These are phyloP conservation scores for Inonotus hispidus DNA, from an alignment of 1,284 basidiomycete species.

Conservation along the genomic window DNA sequence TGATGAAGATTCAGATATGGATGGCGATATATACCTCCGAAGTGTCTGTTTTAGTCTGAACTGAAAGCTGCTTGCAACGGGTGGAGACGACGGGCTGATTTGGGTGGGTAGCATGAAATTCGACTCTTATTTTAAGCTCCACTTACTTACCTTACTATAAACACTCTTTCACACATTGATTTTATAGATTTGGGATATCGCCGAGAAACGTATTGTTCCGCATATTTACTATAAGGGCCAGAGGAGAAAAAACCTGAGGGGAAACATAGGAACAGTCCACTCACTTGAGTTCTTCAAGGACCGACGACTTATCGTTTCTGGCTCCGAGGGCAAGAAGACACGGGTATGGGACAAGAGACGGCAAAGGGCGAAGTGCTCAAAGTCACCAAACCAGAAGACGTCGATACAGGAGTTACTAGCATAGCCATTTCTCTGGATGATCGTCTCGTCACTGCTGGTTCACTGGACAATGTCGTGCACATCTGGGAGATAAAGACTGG, in stretches of 20 bases:
- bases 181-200: slow-evolving; percentile 30
- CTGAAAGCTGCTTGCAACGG: slow-evolving; percentile 75
- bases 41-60: slow-evolving; percentile 83
- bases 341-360: neutral
- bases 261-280: no score
- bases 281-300: neutral
- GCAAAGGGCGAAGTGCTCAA: slow-evolving; percentile 37
- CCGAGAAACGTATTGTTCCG: no score
- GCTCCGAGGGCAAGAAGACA: neutral
- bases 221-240: neutral
- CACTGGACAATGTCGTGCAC: slow-evolving; percentile 78
- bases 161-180: slow-evolving; percentile 28
- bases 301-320: neutral
- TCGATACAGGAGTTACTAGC: slow-evolving; percentile 74
- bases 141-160: neutral
- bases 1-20: slow-evolving; percentile 59
- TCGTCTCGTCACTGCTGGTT: slow-evolving; percentile 76
- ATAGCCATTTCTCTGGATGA: slow-evolving; percentile 82
- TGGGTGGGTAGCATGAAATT: no score
- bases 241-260: neutral
- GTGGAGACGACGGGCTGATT: slow-evolving; percentile 87
- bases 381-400: slow-evolving; percentile 49
- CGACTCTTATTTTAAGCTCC: no score
- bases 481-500: slow-evolving; percentile 83
- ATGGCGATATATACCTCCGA: slow-evolving; percentile 77